Base-by-base conservation (phyloP, 106 monocot genomes). In the Acorus gramineus region DNA sequence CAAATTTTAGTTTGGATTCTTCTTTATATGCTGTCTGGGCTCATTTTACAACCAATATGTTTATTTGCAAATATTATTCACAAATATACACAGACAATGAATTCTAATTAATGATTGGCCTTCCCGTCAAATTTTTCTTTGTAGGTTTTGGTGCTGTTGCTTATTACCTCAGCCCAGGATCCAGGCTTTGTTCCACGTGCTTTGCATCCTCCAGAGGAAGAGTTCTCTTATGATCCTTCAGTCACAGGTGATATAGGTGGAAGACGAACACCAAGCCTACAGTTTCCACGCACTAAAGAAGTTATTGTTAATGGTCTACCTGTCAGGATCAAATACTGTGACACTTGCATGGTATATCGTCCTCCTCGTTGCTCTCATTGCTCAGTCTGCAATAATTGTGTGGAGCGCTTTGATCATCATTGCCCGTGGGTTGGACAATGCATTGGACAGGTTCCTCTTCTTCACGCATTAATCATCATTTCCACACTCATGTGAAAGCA, bases 281-380 rank as follows among this genome's bases (percentile, higher is more conserved):
- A 64, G 5, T 61, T 71, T 55, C 71, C 71, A 9, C 71, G 55
- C 11, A 55, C 63, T 3, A 71, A 71, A 56, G 71, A 71, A 63
- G 54, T 71, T 42, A 42, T 71, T 4, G 54, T 63, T 49, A 55
- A 71, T 12, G 71, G 56, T 14, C 55, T 48, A 2, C 54, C 56
- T 56, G 63, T 71, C 11, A 71, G 64, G 56, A 63, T 71, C 3
- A 71, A 71, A 71, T 71, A 71, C 11, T 71, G 71, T 63, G 55
- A 71, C 8, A 71, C 71, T 0, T 71, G 71, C 71, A 71, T 71
- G 71, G 44, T 71, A 12, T 71, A 54, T 63, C 71, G 71, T 6
- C 71, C 71, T 55, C 71, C 63, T 55, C 71, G 71, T 53, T 71
- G 71, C 9, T 71, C 71, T 54, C 71, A 71, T 64, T 71, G 71